A percentile compares a stretch with the other conserved stretches of the same genome.
Conservation (phyloP, 176 grass and related monocot species). For the Calamus simplicifolius region DNA sequence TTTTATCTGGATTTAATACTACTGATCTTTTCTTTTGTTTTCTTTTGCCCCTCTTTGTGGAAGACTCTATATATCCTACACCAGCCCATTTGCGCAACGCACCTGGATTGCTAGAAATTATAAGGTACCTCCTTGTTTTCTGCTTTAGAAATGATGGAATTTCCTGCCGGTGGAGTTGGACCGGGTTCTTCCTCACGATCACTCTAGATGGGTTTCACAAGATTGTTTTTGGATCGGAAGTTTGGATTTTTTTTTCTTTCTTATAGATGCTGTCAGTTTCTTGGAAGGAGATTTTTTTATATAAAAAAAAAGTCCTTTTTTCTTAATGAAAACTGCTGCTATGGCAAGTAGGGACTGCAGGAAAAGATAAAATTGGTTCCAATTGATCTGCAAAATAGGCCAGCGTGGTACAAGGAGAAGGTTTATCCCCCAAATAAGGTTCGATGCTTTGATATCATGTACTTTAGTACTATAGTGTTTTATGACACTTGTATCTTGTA, state of each 20-base stretch:
- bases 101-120: conserved; percentile 59
- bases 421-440: conserved; percentile 64
- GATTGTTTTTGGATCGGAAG: too few relatives aligned
- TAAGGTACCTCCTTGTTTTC: conserved; percentile 30
- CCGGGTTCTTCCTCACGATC: too few relatives aligned
- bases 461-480: too few relatives aligned
- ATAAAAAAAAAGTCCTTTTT: not conserved
- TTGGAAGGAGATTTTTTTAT: not conserved
- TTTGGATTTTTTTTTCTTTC: too few relatives aligned
- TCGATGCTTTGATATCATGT: not conserved
- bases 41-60: not conserved
- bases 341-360: conserved; percentile 36
- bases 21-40: not conserved
- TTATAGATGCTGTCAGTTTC: too few relatives aligned
- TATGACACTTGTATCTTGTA: too few relatives aligned
- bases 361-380: conserved; percentile 44
- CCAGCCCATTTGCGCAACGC: conserved; percentile 69
- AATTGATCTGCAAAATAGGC: conserved; percentile 54
- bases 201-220: too few relatives aligned
- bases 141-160: too few relatives aligned
- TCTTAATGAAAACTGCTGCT: not conserved
- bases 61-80: conserved; percentile 65
- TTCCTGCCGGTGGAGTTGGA: too few relatives aligned
- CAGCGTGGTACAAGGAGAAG: conserved; percentile 80
- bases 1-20: too few relatives aligned